These are phyloP conservation scores for Mycena olivaceomarginata DNA, from an alignment of 768 basidiomycete genomes.

Conservation along the genomic window DNA sequence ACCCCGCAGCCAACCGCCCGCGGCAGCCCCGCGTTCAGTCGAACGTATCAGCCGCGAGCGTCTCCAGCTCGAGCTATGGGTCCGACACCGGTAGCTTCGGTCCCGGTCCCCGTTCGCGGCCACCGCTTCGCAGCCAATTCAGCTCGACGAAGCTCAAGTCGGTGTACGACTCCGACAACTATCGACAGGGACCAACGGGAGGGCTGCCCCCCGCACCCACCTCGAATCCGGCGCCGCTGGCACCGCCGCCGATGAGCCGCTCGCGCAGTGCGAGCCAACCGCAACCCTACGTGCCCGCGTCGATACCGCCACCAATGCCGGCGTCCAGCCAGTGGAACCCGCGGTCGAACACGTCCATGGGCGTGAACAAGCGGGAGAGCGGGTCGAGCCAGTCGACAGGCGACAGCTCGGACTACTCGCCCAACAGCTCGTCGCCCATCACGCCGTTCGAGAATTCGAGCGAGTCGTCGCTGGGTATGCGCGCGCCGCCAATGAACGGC, in stretches of 20 bases:
- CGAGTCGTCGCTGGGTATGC: constrained; percentile 84
- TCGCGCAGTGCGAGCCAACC: constrained; percentile 91
- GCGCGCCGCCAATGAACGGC: constrained; percentile 53
- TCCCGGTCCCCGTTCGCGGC: constrained; percentile 54
- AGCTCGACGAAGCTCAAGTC: constrained; percentile 78
- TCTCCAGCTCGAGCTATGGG: constrained; percentile 56
- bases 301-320: constrained; percentile 74
- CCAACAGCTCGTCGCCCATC: constrained; percentile 90
- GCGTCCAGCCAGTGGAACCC: constrained; percentile 67
- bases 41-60: constrained; percentile 64
- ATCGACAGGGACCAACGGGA: constrained; percentile 48
- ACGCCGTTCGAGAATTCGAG: constrained; percentile 91
- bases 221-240: constrained; percentile 28
- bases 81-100: constrained; percentile 67
- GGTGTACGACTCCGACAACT: constrained; percentile 70
- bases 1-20: constrained; percentile 49
- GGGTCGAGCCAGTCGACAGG: constrained; percentile 90
- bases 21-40: constrained; percentile 67
- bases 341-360: constrained; percentile 62
- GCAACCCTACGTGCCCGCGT: constrained; percentile 77
- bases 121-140: constrained; percentile 79
- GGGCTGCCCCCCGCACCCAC: constrained; percentile 54
- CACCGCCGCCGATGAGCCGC: constrained; percentile 66
- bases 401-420: constrained; percentile 89
- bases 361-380: constrained; percentile 82